These are phyloP conservation scores for Alisma plantagoaquatica DNA, from an alignment of 106 monocot species.

Conservation along the genomic window DNA sequence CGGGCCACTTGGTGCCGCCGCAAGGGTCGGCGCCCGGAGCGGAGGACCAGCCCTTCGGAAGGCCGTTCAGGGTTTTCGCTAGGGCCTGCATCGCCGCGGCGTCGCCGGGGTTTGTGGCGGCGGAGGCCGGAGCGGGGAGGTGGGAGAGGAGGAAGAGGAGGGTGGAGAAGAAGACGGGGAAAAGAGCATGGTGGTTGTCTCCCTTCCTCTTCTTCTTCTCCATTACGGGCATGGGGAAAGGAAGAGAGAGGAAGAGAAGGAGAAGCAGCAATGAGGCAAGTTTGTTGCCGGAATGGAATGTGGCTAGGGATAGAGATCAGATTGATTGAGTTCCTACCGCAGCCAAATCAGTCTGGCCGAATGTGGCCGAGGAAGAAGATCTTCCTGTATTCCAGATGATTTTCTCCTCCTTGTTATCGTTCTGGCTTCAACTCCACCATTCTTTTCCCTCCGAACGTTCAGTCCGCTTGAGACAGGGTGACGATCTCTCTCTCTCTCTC, in stretches of 20 bases:
- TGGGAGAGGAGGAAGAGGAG: not conserved
- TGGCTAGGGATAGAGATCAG: too few species aligned
- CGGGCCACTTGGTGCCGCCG: constrained; percentile 24
- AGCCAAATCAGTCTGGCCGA: too few species aligned
- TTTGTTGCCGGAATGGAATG: too few species aligned
- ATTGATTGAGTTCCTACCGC: too few species aligned
- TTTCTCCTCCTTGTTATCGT: too few species aligned
- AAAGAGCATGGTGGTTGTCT: not conserved
- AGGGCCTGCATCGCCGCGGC: constrained; percentile 25
- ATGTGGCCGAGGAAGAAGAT: too few species aligned
- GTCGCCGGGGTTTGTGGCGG: constrained; percentile 19
- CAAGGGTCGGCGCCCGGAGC: constrained; percentile 30
- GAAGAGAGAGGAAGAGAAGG: not conserved
- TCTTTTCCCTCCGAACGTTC: too few species aligned
- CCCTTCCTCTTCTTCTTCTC: not conserved
- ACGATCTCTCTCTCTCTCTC: too few species aligned
- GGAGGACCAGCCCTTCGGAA: constrained; percentile 19
- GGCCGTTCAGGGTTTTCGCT: constrained; percentile 16
- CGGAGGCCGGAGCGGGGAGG: not conserved
- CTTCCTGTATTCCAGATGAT: too few species aligned
- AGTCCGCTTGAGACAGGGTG: too few species aligned
- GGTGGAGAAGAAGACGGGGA: not conserved
- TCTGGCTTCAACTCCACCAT: too few species aligned
- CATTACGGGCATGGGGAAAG: not conserved
- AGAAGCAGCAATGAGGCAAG: not conserved